Evolutionary conservation across 2,329 filamentous ascomycete genomes (phyloP), one percentile per base, ranked within the genome.

Genomic region (Fusarium bulbicola): DNA sequence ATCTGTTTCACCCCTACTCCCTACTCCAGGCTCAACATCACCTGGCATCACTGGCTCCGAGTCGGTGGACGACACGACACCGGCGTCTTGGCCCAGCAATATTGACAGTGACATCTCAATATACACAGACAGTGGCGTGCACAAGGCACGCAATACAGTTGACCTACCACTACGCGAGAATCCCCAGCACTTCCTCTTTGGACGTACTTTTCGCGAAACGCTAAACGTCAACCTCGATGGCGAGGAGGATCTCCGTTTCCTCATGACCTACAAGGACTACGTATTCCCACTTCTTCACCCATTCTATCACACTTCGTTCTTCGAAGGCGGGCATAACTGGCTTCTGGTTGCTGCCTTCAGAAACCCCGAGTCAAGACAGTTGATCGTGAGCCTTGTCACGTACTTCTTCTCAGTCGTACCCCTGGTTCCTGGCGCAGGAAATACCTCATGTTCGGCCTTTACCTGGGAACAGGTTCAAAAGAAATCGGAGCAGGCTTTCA

Each of bases 251-350:
- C 13, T 72, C 1, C 68, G 65, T 2, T 64, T 68, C 4, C 18
- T 68, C 11, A 63, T 37, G 18, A 16, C 56, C 10, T 83, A 82
- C 61, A 71, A 83, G 5, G 79, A 82, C 34, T 76, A 76, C 20
- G 74, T 84, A 6, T 84, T 90, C 56, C 87, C 88, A 1, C 86
- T 88, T 57, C 78, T 89, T 1, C 89, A 86, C 71, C 88, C 88
- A 1, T 87, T 89, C 72, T 90, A 89, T 77, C 82, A 82, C 5
- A 87, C 88, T 1, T 80, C 81, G 4, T 68, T 87, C 4, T 76
- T 85, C 12, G 80, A 86, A 70, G 84, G 85, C 14, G 87, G 87
- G 7, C 82, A 85, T 45, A 82, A 84, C 13, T 90, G 87, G 88
- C 80, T 90, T 30, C 79, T 90, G 11, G 82, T 85, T 21, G 79